Base-by-base conservation (phyloP, 441 rosid genomes). In the Erodium texanum region DNA sequence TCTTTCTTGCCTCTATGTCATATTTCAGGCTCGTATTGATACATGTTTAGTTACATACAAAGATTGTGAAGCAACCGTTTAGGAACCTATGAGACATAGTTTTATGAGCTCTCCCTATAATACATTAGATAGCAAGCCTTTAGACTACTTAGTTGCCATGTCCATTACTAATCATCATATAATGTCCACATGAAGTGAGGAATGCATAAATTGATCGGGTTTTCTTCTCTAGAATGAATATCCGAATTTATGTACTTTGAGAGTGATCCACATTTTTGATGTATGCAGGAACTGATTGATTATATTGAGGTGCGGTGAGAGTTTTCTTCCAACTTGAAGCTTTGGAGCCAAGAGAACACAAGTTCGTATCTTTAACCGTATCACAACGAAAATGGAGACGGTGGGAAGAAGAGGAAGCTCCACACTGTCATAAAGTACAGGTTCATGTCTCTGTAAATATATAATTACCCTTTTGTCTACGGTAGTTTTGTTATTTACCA, bases 361-460 rank as follows among this genome's bases (percentile, higher is more conserved):
- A 4, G 29, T 8, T 52, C 59, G 8, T 18, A 16, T 52, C 8
- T n/a, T 50, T 14, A 14, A 50, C 5, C 14, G 58, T 14, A 50
- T n/a, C 22, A 52, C 9, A 19, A 16, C 8, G 29, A 27, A 27
- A 52, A 52, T 52, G 22, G 59, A 18, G 23, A n/a, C 3, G 23
- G 23, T 18, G 19, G 22, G 1, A 4, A 27, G 59, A 18, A 52
- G 59, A 52, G 22, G 22, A 52, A 52, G 59, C 9, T 52, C 59
- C 59, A 52, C 59, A 4, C 8, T 4, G 4, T 27, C 8, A 16
- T 16, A 5, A 5, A 16, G 59, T 52, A 52, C 20, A 52, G 59
- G 59, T 52, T 52, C 59, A 52, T 38, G 20, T 52, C n/a, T 52
- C 23, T 52, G 59, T 52, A 52, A 52, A 18, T 52, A 52, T 52